Base-by-base conservation (phyloP, 768 basidiomycete genomes). In the Amanita pseudoporphyria region DNA sequence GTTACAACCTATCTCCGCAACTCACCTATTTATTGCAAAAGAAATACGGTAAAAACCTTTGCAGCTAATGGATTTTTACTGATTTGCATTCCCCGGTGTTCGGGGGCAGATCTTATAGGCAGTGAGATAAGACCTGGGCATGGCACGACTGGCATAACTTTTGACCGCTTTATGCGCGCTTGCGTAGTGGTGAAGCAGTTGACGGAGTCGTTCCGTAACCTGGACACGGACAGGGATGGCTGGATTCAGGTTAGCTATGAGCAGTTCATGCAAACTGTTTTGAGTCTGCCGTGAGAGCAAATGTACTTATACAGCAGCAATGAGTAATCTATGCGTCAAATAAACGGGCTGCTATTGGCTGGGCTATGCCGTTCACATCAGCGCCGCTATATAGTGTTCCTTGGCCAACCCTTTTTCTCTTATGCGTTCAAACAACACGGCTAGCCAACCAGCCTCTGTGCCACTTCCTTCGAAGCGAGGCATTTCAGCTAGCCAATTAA, bases 131-230 rank as follows among this genome's bases (percentile, higher is more conserved):
- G 59, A 30, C 62, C 60, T 33, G 58, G 63, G 1, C 66, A 57
- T 3, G 62, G 70, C 2, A 16, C 64, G 9, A 67, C 73, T 1
- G 86, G 86, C 0, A 87, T 91, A 67, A 76, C 81, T 4, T 91
- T 91, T 58, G 89, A 90, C 62, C 83, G 87, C 54, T 91, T 91
- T 69, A 84, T 91, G 21, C 78, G 88, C 49, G 86, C 85, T 19
- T 91, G 88, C 57, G 88, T 92, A 51, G 82, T 80, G 9, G 75
- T 88, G 53, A 87, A 84, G 68, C 84, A 87, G 61, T 70, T 87
- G 56, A 78, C 75, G 32, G 87, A 90, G 65, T 64, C 77, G 30
- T 89, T 89, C 71, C 71, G 72, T 49, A 63, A 71, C 40, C 70
- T 83, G 44, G 87, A 90, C 54, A 71, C 73, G 26, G 76, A 90